Conservation (phyloP, 176 grass and related monocot species). For the Carex cristatella region DNA sequence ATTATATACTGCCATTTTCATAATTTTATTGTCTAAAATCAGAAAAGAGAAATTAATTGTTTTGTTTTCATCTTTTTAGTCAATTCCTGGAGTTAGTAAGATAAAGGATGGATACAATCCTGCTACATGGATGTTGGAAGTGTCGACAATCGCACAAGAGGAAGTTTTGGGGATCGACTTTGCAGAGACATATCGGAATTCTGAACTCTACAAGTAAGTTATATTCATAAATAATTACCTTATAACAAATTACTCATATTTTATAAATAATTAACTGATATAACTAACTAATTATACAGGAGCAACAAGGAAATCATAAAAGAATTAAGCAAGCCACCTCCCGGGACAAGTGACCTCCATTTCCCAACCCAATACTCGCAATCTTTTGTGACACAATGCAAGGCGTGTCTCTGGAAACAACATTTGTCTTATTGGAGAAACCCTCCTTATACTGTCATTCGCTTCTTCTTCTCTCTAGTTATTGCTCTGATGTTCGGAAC, state of each 20-base stretch:
- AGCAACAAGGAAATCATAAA: constrained; percentile 43
- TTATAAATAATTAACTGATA: neutral
- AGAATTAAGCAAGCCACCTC: constrained; percentile 32
- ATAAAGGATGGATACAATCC: constrained; percentile 55
- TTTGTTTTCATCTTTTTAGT: constrained; percentile 11
- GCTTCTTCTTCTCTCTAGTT: constrained; percentile 51
- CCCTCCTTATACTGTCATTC: constrained; percentile 47
- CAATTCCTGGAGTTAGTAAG: constrained; percentile 39
- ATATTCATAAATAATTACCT: neutral
- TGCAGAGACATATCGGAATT: constrained; percentile 37
- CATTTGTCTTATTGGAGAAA: constrained; percentile 55
- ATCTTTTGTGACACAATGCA: constrained; percentile 40
- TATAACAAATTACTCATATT: neutral
- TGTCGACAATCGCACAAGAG: constrained; percentile 46
- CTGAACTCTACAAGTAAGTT: constrained; percentile 47
- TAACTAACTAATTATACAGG: constrained; percentile 26
- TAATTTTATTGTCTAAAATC: neutral
- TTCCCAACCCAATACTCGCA: constrained; percentile 45
- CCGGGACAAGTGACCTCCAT: constrained; percentile 37
- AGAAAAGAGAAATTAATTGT: constrained; percentile 1
- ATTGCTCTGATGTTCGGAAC: constrained; percentile 47
- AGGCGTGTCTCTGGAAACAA: constrained; percentile 55
- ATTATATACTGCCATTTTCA: neutral
- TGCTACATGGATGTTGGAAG: constrained; percentile 65
- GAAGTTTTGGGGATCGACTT: constrained; percentile 34